These are phyloP conservation scores for Marsdenia floribunda DNA, from an alignment of 257 asterid genomes.

Conservation along the genomic window DNA sequence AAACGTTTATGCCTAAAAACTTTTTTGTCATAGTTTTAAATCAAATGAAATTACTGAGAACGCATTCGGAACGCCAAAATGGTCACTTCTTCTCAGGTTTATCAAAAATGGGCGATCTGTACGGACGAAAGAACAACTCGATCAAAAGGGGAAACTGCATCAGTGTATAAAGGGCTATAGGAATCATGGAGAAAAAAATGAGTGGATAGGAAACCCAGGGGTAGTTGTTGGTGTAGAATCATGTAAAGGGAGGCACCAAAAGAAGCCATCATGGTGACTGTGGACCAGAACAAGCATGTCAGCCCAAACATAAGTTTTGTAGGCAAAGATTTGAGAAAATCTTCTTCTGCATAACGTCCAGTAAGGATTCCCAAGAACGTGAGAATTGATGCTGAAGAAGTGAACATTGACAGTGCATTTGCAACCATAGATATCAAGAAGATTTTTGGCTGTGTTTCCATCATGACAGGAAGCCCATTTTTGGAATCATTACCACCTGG, in stretches of 20 bases:
- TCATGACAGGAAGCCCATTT: constrained; percentile 22
- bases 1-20: too few relatives aligned
- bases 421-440: constrained; percentile 25
- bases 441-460: not conserved
- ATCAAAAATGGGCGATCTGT: constrained; percentile 18
- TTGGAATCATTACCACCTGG: constrained; percentile 26
- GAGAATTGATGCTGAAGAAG: constrained; percentile 24
- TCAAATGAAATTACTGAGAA: not conserved
- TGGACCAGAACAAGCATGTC: constrained; percentile 16
- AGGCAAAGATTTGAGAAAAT: constrained; percentile 25
- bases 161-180: constrained; percentile 17
- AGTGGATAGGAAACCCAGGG: constrained; percentile 20
- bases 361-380: constrained; percentile 31
- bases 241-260: constrained; percentile 27
- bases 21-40: too few relatives aligned
- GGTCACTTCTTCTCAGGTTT: constrained; percentile 5
- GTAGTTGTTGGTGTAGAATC: constrained; percentile 6
- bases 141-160: constrained; percentile 23
- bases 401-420: constrained; percentile 17
- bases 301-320: constrained; percentile 23
- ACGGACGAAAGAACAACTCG: constrained; percentile 21
- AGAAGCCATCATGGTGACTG: constrained; percentile 25
- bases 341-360: constrained; percentile 24
- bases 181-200: constrained; percentile 9
- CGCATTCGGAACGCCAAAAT: not conserved